These are phyloP conservation scores for Acanthamoeba triangularis DNA, from an alignment of 208 protist genomes.

Conservation along the genomic window DNA sequence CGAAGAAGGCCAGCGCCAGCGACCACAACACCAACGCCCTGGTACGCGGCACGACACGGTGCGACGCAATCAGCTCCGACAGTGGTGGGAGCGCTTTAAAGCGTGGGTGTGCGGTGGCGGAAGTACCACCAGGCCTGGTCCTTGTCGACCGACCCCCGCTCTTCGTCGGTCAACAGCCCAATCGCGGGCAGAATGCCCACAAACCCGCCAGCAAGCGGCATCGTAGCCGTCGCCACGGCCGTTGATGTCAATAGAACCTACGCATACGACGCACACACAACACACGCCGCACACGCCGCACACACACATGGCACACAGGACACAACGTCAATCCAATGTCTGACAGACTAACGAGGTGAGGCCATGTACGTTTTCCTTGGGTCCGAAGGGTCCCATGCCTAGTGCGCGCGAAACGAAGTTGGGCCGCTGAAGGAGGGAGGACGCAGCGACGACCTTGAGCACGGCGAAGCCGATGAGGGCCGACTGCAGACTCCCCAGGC, in stretches of 20 bases:
- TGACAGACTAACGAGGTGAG: neutral
- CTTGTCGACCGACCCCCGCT: neutral
- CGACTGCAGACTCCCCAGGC: slow-evolving; percentile 85
- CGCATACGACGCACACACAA: neutral
- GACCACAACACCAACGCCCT: slow-evolving; percentile 79
- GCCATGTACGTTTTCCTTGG: slow-evolving; percentile 63
- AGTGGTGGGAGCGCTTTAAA: neutral
- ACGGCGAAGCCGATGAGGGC: slow-evolving; percentile 85
- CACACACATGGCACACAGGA: too few species aligned
- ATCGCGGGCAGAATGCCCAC: slow-evolving; percentile 87
- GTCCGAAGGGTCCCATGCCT: slow-evolving; percentile 18
- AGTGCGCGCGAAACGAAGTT: neutral
- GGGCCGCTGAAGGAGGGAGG: neutral
- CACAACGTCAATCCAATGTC: neutral
- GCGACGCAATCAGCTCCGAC: neutral
- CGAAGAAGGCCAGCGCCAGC: slow-evolving; percentile 84
- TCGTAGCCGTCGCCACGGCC: slow-evolving; percentile 86
- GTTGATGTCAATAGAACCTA: slow-evolving; percentile 85
- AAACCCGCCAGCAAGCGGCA: slow-evolving; percentile 88
- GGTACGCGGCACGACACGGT: neutral
- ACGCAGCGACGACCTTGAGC: slow-evolving; percentile 77
- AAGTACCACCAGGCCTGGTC: slow-evolving; percentile 22
- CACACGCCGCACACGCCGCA: neutral
- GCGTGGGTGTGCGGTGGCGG: neutral
- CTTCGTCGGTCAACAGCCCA: slow-evolving; percentile 40